These are phyloP conservation scores for Sarcodon sp. DNA, from an alignment of 768 basidiomycete species.

Conservation along the genomic window DNA sequence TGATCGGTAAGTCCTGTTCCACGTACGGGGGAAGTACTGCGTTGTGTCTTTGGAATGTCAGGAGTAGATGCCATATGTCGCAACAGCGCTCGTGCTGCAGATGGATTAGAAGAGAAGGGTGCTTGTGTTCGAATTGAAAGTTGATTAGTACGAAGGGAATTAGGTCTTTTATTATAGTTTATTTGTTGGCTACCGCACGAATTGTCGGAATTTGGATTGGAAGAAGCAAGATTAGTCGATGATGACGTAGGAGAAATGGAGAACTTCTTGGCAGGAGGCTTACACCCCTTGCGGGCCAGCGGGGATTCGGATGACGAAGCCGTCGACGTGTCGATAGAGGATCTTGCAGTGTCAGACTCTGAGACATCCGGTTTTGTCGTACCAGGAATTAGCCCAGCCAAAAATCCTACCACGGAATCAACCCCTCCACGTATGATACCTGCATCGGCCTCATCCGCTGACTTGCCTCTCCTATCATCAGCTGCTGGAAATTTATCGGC, in stretches of 20 bases:
- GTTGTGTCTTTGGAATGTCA: conserved; percentile 18
- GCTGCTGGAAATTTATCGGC: conserved; percentile 29
- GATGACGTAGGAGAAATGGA: conserved; percentile 4
- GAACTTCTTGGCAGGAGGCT: background rate
- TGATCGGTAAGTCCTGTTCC: conserved; percentile 1
- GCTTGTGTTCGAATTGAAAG: too few relatives aligned
- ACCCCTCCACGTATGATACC: conserved; percentile 30
- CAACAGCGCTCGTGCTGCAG: conserved; percentile 52
- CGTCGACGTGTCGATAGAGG: background rate
- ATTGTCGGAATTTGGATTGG: background rate
- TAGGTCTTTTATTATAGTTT: too few relatives aligned
- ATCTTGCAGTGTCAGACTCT: background rate
- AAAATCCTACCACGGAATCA: conserved; percentile 48
- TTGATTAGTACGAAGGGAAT: too few relatives aligned
- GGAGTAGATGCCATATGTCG: conserved; percentile 63
- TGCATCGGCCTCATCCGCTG: conserved; percentile 12
- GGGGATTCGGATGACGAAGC: conserved; percentile 1
- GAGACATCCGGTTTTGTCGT: background rate
- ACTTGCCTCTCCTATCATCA: conserved; percentile 15
- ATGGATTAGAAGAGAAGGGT: background rate
- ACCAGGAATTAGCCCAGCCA: conserved; percentile 47
- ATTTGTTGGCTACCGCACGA: background rate
- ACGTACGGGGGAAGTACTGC: conserved; percentile 5
- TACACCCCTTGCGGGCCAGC: conserved; percentile 3
- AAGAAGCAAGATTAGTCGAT: background rate